Evolutionary conservation across 495 filamentous ascomycete genomes (phyloP).

Genomic region (Paragyromitra xinjiangensis): DNA sequence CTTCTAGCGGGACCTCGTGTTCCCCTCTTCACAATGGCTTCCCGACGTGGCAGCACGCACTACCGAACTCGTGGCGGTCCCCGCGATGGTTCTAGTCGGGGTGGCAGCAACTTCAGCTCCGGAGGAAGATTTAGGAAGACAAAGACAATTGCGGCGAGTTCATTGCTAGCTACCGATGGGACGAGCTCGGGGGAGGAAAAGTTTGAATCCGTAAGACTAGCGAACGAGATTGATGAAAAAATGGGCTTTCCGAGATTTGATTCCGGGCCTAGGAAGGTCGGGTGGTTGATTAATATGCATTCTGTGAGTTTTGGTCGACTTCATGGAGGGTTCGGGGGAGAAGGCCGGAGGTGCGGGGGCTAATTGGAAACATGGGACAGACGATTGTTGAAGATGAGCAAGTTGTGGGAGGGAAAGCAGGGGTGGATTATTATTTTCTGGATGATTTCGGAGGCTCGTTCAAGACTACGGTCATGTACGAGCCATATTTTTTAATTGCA

Average conservation of each 20-base stretch:
- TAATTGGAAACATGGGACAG: conserved; percentile 30
- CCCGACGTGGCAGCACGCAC: conserved; percentile 40
- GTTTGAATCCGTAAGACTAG: conserved; percentile 81
- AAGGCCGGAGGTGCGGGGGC: conserved; percentile 1
- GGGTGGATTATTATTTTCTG: conserved; percentile 96
- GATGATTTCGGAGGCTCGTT: conserved; percentile 92
- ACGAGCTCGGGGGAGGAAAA: conserved; percentile 85
- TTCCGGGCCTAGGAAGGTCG: conserved; percentile 80
- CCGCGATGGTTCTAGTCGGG: conserved; percentile 63
- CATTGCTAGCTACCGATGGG: conserved; percentile 77
- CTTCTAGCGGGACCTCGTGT: conserved; percentile 16
- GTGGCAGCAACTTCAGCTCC: conserved; percentile 26
- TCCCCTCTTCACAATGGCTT: conserved; percentile 41
- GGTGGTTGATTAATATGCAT: conserved; percentile 96
- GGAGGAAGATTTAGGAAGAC: conserved; percentile 58
- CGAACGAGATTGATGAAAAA: conserved; percentile 88
- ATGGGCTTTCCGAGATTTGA: conserved; percentile 96
- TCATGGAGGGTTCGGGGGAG: background rate
- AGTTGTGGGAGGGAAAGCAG: conserved; percentile 78
- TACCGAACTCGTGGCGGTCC: conserved; percentile 29
- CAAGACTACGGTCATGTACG: conserved; percentile 95
- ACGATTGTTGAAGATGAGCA: conserved; percentile 87
- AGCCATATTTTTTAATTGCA: conserved; percentile 94
- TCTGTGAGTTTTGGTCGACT: conserved; percentile 59
- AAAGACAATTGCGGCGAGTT: conserved; percentile 79